A percentile compares a stretch with the other conserved stretches of the same genome.
Evolutionary conservation across 2,329 filamentous ascomycete genomes (phyloP).

Genomic region (Teratosphaeria nubilosa): DNA sequence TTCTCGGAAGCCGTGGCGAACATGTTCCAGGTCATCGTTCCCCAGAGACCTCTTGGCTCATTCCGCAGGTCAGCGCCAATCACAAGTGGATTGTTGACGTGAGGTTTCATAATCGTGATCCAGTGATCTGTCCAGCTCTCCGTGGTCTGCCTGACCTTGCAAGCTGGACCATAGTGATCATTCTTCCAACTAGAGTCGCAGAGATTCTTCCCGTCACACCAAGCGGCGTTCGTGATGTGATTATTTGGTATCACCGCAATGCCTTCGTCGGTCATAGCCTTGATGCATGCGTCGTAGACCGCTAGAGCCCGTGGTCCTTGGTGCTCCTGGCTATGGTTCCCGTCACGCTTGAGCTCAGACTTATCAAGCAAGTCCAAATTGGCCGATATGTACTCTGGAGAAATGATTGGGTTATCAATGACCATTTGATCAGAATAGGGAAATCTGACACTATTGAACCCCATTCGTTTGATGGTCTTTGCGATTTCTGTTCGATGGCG

Average conservation of each 20-base stretch:
- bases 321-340: constrained; percentile 4
- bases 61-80: constrained; percentile 59
- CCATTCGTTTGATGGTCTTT: constrained; percentile 47
- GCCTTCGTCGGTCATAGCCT: constrained; percentile 50
- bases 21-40: constrained; percentile 55
- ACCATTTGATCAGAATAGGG: constrained; percentile 63
- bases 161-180: constrained; percentile 50
- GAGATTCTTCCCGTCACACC: constrained; percentile 59
- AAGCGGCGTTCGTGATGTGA: constrained; percentile 58
- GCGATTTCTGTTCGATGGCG: constrained; percentile 53
- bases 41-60: constrained; percentile 59
- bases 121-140: constrained; percentile 57
- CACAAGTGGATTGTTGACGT: constrained; percentile 50
- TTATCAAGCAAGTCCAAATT: constrained; percentile 47
- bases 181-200: constrained; percentile 60
- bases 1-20: constrained; percentile 56
- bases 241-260: constrained; percentile 59
- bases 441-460: constrained; percentile 61
- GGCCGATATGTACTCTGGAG: constrained; percentile 42
- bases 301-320: constrained; percentile 47
- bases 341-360: constrained; percentile 8
- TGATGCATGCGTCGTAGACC: constrained; percentile 49
- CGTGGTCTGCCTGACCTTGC: constrained; percentile 53
- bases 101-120: constrained; percentile 52
- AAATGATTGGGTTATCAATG: constrained; percentile 46